Evolutionary conservation across 164 flowering plant species (phyloP).

Genomic region (Dillenia turbinata): DNA sequence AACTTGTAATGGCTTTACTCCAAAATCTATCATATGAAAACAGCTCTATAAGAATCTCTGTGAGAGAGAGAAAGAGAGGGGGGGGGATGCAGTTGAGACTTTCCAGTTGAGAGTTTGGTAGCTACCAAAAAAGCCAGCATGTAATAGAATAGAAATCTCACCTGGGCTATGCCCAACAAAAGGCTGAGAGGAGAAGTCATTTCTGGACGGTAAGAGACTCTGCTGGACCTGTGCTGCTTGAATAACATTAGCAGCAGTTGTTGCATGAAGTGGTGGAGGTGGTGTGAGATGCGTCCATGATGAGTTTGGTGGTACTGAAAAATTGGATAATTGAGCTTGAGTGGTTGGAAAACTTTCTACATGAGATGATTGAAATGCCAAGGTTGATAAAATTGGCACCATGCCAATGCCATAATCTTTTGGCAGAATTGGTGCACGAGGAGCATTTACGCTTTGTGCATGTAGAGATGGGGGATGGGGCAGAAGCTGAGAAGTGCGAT

Average conservation of each 20-base stretch:
- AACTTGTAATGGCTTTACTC: conserved; percentile 14
- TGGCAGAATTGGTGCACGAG: conserved; percentile 17
- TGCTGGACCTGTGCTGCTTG: conserved; percentile 31
- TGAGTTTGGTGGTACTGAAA: conserved; percentile 21
- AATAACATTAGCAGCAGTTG: conserved; percentile 14
- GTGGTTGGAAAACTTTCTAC: conserved; percentile 23
- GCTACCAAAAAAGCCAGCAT: conserved; percentile 25
- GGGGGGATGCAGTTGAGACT: conserved; percentile 18
- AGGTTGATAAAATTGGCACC: conserved; percentile 16
- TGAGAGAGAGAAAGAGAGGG: too few relatives aligned
- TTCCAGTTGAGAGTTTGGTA: conserved; percentile 24
- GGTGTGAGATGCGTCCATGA: conserved; percentile 39
- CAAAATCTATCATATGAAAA: conserved; percentile 13
- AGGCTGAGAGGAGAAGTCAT: conserved; percentile 27
- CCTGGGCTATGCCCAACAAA: conserved; percentile 19
- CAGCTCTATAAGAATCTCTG: neutral
- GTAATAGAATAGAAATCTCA: conserved; percentile 26
- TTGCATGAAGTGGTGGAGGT: conserved; percentile 18
- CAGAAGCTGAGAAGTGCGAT: conserved; percentile 23
- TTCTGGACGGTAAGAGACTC: conserved; percentile 27
- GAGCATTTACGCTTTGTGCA: conserved; percentile 23
- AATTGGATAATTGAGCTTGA: conserved; percentile 28
- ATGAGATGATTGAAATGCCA: conserved; percentile 21
- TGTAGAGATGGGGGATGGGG: conserved; percentile 19
- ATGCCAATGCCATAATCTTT: conserved; percentile 17